Conservation (phyloP, 352 stramenopile genomes). For the Aphanomyces stellatus region DNA sequence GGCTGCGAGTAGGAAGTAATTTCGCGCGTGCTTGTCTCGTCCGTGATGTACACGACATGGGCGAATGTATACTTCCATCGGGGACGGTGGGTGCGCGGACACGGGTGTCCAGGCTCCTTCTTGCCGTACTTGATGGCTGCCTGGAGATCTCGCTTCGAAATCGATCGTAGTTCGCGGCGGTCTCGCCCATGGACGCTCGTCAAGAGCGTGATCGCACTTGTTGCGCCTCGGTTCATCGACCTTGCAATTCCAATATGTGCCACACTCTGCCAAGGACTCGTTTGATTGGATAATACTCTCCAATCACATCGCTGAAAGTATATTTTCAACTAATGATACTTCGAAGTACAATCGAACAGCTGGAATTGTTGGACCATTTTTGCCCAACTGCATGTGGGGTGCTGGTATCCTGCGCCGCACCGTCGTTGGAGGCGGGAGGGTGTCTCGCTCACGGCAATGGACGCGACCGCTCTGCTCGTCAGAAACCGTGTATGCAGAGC, state of each 20-base stretch:
- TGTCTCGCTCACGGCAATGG: no score
- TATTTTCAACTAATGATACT: no score
- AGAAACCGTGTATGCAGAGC: conserved; percentile 67
- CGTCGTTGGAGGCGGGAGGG: not conserved
- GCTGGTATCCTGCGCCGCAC: not conserved
- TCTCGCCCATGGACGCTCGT: not conserved
- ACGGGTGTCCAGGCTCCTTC: not conserved
- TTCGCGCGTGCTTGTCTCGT: conserved; percentile 5
- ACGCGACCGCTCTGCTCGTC: conserved; percentile 22
- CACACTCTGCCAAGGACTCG: no score
- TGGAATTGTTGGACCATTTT: no score
- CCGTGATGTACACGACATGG: conserved; percentile 22
- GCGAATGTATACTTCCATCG: conserved; percentile 23
- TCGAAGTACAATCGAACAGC: no score
- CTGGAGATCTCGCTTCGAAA: not conserved
- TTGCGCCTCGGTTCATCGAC: no score
- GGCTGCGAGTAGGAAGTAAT: conserved; percentile 20
- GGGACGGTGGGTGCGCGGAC: not conserved
- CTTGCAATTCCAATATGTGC: no score
- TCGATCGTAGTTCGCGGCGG: not conserved
- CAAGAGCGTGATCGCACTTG: not conserved
- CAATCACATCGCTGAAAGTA: no score
- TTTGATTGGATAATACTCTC: no score
- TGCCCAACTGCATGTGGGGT: no score
- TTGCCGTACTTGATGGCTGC: not conserved